These are phyloP conservation scores for Streptanthus diversifolius DNA, from an alignment of 345 rosid genomes.

Conservation along the genomic window DNA sequence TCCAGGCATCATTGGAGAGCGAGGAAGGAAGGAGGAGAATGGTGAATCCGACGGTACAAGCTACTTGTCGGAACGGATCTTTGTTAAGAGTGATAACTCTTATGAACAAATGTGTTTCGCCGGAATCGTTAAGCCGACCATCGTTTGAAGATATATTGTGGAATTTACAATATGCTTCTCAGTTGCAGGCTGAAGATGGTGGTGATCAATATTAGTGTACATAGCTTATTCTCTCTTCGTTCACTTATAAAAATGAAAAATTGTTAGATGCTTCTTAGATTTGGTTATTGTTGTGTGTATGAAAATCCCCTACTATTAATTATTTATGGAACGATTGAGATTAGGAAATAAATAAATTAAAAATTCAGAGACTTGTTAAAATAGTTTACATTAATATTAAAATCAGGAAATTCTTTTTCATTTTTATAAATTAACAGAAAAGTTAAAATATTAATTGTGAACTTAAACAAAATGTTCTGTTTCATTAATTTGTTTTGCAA, in stretches of 20 bases:
- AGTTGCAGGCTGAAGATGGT: conserved; percentile 73
- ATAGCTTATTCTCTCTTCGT: not conserved
- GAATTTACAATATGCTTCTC: conserved; percentile 92
- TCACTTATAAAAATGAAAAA: not conserved
- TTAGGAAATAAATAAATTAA: not conserved
- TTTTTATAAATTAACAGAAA: no score
- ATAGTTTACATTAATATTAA: no score
- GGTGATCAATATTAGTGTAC: conserved; percentile 50
- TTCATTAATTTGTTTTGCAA: no score
- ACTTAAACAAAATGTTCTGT: no score
- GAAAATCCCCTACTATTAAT: not conserved
- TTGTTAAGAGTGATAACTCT: conserved; percentile 59
- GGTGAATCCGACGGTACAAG: conserved; percentile 75
- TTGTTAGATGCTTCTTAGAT: not conserved
- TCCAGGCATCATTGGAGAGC: conserved; percentile 80
- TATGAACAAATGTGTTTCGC: conserved; percentile 75
- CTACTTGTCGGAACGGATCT: conserved; percentile 78
- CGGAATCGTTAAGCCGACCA: conserved; percentile 66
- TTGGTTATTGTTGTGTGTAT: conserved; percentile 8
- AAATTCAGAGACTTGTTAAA: no score
- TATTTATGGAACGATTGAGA: not conserved
- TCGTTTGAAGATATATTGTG: conserved; percentile 88
- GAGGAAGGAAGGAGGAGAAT: conserved; percentile 78
- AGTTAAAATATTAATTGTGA: no score
- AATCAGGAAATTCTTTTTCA: no score